Evolutionary conservation across 768 basidiomycete genomes (phyloP), one percentile per base, ranked within the genome.

Genomic region (Naganishia kalamii): DNA sequence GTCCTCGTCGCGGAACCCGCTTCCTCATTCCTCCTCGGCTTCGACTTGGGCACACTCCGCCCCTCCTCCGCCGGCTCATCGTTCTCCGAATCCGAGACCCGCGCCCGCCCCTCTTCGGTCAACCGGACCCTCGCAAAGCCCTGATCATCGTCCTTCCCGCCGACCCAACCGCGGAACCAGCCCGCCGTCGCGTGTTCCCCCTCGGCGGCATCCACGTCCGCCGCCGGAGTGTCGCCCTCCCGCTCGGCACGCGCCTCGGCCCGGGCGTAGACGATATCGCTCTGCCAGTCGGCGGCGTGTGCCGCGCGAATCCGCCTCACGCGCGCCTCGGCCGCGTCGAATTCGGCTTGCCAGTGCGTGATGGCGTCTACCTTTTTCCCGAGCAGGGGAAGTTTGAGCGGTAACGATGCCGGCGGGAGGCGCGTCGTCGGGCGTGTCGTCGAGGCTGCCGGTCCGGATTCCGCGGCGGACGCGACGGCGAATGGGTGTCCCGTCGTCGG

Each of bases 331-430:
- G 88, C 87, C 60, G 86, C 85, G 66, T 83, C 82, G 80, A 92
- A 99, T 69, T 83, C 82, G 21, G 82, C 81, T 70, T 94, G 90
- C 63, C 93, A 85, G 75, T 87, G 88, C 70, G 96, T 91, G 43
- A 99, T 79, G 8, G 92, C 90, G 70, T 99, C 96, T 0, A 94
- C 88, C 71, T 85, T 88, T 27, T 82, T 25, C 8, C 71, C 62
- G 44, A 67, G 46, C 30, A 57, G 21, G 23, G 70, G 63, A 57
- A 60, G 12, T 48, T 51, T 54, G 51, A 65, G 11, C 13, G 43
- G 52, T 7, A 57, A 40, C 10, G 52, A 48, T 1, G 23, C 23
- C 23, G 33, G 40, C 2, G 62, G 62, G 33, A 68, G 29, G 8
- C 60, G n/a, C 12, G 62, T 68, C n/a, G 33, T 47, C 12, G 66